Conservation (phyloP, 2,329 filamentous ascomycete genomes). For the Massarina eburnea region DNA sequence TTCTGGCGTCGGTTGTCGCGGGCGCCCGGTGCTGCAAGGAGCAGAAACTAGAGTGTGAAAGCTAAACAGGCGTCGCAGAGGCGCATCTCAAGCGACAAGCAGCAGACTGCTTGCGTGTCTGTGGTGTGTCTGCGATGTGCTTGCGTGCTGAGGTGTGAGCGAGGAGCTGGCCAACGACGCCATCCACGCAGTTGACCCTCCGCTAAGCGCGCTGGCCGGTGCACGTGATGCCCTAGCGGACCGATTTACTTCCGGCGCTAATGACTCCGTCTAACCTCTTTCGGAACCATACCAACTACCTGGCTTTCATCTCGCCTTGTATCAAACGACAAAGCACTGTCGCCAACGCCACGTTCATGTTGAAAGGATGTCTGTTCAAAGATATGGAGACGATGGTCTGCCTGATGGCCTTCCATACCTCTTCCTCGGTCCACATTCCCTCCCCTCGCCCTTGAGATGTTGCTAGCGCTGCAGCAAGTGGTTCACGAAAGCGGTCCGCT, state of each 20-base stretch:
- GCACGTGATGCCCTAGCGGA: not conserved
- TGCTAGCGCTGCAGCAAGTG: no score
- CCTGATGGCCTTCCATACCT: not conserved
- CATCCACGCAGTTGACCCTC: not conserved
- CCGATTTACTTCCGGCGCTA: not conserved
- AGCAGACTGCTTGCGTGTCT: conserved; percentile 22
- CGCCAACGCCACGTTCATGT: not conserved
- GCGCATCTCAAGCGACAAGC: conserved; percentile 31
- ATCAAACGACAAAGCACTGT: not conserved
- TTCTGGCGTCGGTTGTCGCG: conserved; percentile 14
- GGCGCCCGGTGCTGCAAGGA: conserved; percentile 18
- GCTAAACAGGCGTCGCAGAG: conserved; percentile 22
- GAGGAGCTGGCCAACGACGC: conserved; percentile 2
- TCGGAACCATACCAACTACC: not conserved
- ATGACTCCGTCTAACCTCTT: not conserved
- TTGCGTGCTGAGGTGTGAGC: conserved; percentile 14
- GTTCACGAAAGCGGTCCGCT: no score
- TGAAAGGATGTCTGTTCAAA: not conserved
- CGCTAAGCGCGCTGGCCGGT: not conserved
- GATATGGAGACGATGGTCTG: not conserved
- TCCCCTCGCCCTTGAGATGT: no score
- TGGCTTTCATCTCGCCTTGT: not conserved
- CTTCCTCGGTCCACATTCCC: not conserved
- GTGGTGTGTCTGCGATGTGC: conserved; percentile 21
- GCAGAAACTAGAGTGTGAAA: conserved; percentile 16